Evolutionary conservation across 352 stramenopile genomes (phyloP).

Genomic region (Thraustotheca clavata): DNA sequence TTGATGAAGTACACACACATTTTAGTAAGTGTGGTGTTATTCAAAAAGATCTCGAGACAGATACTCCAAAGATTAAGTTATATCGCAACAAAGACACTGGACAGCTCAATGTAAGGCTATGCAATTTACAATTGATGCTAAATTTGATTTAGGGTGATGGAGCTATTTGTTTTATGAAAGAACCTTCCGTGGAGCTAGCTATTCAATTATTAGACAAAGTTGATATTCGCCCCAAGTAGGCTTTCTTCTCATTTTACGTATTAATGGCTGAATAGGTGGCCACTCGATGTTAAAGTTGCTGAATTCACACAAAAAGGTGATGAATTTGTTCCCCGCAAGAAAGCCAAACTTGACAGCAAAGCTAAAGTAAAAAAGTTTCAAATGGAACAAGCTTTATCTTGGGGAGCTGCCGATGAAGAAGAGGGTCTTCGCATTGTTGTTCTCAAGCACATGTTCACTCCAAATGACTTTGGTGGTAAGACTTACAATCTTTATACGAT

Average conservation of each 20-base stretch:
- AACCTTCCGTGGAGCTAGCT: slow-evolving; percentile 92
- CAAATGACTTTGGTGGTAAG: slow-evolving; percentile 69
- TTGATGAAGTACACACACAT: slow-evolving; percentile 88
- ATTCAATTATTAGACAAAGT: slow-evolving; percentile 91
- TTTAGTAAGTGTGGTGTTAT: slow-evolving; percentile 94
- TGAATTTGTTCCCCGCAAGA: slow-evolving; percentile 69
- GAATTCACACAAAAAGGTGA: slow-evolving; percentile 89
- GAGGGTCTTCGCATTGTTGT: slow-evolving; percentile 93
- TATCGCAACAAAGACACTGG: slow-evolving; percentile 86
- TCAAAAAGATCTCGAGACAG: slow-evolving; percentile 88
- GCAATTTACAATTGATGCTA: not conserved
- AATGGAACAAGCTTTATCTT: slow-evolving; percentile 88
- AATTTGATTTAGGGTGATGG: slow-evolving; percentile 72
- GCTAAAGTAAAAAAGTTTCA: slow-evolving; percentile 84
- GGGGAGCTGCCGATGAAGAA: slow-evolving; percentile 91
- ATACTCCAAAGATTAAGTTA: slow-evolving; percentile 93
- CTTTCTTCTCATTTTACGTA: not conserved
- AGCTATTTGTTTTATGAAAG: slow-evolving; percentile 93
- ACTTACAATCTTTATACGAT: not conserved
- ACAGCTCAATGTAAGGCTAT: slow-evolving; percentile 72
- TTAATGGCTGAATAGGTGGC: slow-evolving; percentile 32
- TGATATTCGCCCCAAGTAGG: slow-evolving; percentile 69
- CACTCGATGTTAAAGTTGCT: slow-evolving; percentile 55
- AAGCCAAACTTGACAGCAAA: slow-evolving; percentile 67
- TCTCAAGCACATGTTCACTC: slow-evolving; percentile 94